Conservation (phyloP, 2,329 filamentous ascomycete species). For the Cladorrhinum sp. region DNA sequence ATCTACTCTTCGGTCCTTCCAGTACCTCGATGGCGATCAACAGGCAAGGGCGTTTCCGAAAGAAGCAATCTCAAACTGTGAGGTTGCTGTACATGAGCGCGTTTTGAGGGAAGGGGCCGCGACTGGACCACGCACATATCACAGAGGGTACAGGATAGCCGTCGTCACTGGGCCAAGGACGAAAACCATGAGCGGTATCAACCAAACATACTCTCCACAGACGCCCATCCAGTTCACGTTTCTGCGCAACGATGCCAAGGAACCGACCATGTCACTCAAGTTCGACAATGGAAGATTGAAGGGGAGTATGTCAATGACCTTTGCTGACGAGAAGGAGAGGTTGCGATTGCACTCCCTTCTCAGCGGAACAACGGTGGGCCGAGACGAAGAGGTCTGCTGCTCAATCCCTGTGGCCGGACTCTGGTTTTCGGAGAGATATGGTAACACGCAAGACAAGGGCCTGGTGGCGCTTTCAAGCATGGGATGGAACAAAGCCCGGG, state of each 20-base stretch:
- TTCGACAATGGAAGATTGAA: slow-evolving; percentile 63
- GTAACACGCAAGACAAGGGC: slow-evolving; percentile 42
- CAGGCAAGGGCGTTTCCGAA: slow-evolving; percentile 70
- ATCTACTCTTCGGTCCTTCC: slow-evolving; percentile 67
- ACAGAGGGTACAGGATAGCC: slow-evolving; percentile 75
- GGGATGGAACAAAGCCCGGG: slow-evolving; percentile 63
- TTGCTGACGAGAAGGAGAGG: slow-evolving; percentile 69
- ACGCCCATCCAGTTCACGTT: slow-evolving; percentile 76
- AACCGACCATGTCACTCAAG: slow-evolving; percentile 67
- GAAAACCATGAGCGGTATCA: slow-evolving; percentile 73
- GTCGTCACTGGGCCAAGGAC: slow-evolving; percentile 74
- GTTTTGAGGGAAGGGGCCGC: slow-evolving; percentile 66
- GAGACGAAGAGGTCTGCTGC: slow-evolving; percentile 66
- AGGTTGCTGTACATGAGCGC: slow-evolving; percentile 72
- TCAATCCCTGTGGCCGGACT: slow-evolving; percentile 66
- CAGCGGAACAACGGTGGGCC: slow-evolving; percentile 65
- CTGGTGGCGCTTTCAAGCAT: slow-evolving; percentile 49
- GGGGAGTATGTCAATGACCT: slow-evolving; percentile 73
- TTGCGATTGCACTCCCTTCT: slow-evolving; percentile 69
- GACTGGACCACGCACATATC: slow-evolving; percentile 67
- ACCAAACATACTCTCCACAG: slow-evolving; percentile 63
- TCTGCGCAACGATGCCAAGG: slow-evolving; percentile 66
- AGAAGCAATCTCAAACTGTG: slow-evolving; percentile 69
- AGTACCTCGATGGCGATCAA: slow-evolving; percentile 74
- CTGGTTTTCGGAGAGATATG: slow-evolving; percentile 55